A percentile compares a stretch with the other conserved stretches of the same genome.
Conservation (phyloP, 169 alveolate genomes). For the Plasmodium fragile region DNA sequence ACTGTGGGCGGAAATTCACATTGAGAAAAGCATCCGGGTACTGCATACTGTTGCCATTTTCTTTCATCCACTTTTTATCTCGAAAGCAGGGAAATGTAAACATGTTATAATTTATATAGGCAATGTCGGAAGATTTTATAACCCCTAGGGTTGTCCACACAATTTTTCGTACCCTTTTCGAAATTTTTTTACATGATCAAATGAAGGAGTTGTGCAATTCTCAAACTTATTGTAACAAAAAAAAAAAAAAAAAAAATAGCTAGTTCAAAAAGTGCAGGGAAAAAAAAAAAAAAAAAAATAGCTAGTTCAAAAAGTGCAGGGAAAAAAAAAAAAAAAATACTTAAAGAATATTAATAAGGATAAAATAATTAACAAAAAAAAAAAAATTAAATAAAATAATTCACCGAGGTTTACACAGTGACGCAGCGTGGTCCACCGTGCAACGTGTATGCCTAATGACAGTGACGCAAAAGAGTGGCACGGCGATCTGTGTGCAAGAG, state of each 20-base stretch:
- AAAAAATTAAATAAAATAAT: background rate
- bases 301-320: background rate
- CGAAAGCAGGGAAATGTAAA: slow-evolving; percentile 67
- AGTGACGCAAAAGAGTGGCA: background rate
- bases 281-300: background rate
- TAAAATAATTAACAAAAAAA: background rate
- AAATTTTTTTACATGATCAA: slow-evolving; percentile 1
- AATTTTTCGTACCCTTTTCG: background rate
- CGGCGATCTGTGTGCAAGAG: background rate
- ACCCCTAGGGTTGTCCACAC: background rate
- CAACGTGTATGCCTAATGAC: background rate
- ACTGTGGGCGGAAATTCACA: slow-evolving; percentile 67
- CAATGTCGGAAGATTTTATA: background rate
- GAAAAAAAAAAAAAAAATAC: background rate
- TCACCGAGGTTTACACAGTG: background rate
- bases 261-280: background rate
- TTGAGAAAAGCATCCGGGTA: slow-evolving; percentile 57
- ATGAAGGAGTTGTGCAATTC: slow-evolving; percentile 6
- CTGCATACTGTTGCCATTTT: slow-evolving; percentile 61
- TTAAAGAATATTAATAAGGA: slow-evolving; percentile 5
- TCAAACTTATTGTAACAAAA: background rate
- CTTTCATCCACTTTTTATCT: slow-evolving; percentile 71
- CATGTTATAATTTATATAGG: slow-evolving; percentile 31
- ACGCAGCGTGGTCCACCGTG: background rate
- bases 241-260: slow-evolving; percentile 17